Percentiles rank a stretch among this genome's conserved stretches.
These are phyloP conservation scores for Elsinoe fawcettii DNA, from an alignment of 2,329 filamentous ascomycete species.

Conservation along the genomic window DNA sequence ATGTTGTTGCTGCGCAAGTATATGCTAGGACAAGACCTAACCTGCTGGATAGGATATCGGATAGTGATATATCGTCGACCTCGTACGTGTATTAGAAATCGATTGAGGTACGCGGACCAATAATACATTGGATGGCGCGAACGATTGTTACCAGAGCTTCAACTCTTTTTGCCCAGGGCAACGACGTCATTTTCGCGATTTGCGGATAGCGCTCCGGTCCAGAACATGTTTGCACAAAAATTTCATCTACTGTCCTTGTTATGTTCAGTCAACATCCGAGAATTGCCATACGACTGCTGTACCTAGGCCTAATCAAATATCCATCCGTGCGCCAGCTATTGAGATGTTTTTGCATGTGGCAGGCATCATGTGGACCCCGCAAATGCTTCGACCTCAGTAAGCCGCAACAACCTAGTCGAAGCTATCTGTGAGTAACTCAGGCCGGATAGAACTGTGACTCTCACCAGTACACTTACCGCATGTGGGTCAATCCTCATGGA, in stretches of 20 bases:
- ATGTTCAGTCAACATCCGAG: slow-evolving; percentile 13
- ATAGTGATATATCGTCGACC: background rate
- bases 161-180: background rate
- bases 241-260: background rate
- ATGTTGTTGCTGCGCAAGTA: background rate
- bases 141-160: background rate
- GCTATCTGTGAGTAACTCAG: too few species aligned
- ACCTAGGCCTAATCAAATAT: background rate
- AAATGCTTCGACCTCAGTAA: too few species aligned
- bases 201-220: background rate
- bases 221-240: background rate
- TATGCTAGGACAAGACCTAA: background rate
- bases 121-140: background rate
- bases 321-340: too few species aligned
- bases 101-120: background rate
- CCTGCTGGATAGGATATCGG: background rate
- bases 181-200: slow-evolving; percentile 4
- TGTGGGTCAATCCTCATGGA: background rate
- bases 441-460: background rate
- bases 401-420: too few species aligned
- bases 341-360: too few species aligned
- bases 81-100: slow-evolving; percentile 1
- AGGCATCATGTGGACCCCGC: too few species aligned
- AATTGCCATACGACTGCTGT: background rate
- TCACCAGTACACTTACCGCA: background rate